A percentile compares a stretch with the other conserved stretches of the same genome.
phyloP scores from a whole-genome alignment of 129 eudicot species.

The Helianthus tuberosus region DNA sequence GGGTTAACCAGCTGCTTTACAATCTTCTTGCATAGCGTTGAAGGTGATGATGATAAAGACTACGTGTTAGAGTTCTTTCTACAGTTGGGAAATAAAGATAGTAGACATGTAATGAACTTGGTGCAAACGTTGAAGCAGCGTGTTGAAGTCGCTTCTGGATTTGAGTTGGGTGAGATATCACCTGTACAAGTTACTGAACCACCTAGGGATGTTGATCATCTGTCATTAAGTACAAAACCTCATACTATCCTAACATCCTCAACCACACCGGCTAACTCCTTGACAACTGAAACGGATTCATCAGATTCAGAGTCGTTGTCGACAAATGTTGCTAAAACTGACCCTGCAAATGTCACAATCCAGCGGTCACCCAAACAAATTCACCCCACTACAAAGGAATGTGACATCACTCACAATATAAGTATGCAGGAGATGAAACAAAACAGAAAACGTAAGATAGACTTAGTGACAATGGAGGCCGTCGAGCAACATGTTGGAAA shows the following conservation, averaged over 20 bases:
- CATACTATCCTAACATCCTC: background rate
- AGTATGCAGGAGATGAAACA: background rate
- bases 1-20: no score
- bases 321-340: background rate
- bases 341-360: background rate
- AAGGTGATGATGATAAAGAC: no score
- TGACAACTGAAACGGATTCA: background rate
- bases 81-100: background rate
- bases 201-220: background rate
- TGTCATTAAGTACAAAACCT: background rate
- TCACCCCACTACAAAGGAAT: background rate
- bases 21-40: no score
- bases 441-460: background rate
- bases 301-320: no score
- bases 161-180: slow-evolving; percentile 13
- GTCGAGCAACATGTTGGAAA: slow-evolving; percentile 3
- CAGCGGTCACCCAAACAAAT: background rate
- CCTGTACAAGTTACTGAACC: background rate
- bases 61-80: no score
- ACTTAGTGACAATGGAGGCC: background rate
- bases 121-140: slow-evolving; percentile 14
- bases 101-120: background rate
- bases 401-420: background rate
- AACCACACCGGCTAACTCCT: slow-evolving; percentile 1
- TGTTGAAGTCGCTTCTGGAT: background rate